Conservation (phyloP, 1,139 yeast genomes). For the Sugiyamaella japonica region DNA sequence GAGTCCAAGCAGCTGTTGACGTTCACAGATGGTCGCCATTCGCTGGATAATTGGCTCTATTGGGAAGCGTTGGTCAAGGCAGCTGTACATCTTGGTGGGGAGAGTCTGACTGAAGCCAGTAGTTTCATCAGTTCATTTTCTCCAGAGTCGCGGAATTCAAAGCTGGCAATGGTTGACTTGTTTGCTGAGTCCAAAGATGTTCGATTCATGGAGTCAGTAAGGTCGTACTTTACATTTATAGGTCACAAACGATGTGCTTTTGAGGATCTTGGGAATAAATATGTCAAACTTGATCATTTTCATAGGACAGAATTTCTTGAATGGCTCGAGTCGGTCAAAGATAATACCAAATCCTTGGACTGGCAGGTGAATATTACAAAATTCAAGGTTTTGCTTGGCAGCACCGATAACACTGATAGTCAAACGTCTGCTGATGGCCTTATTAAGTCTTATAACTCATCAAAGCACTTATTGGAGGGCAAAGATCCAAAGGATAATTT, state of each 20-base stretch:
- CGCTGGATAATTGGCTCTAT: slow-evolving; percentile 40
- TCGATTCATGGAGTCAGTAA: slow-evolving; percentile 35
- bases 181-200: slow-evolving; percentile 30
- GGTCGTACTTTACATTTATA: slow-evolving; percentile 47
- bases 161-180: slow-evolving; percentile 55
- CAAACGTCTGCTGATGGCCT: slow-evolving; percentile 30
- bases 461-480: slow-evolving; percentile 37
- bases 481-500: slow-evolving; percentile 62
- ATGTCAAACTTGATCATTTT: slow-evolving; percentile 16
- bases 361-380: slow-evolving; percentile 54
- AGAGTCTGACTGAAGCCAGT: slow-evolving; percentile 36
- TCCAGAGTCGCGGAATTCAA: slow-evolving; percentile 52
- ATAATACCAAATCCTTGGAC: slow-evolving; percentile 35
- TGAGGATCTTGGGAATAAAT: slow-evolving; percentile 48
- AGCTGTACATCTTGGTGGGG: slow-evolving; percentile 40
- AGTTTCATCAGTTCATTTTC: slow-evolving; percentile 35
- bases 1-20: slow-evolving; percentile 33
- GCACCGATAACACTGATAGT: slow-evolving; percentile 9
- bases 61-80: slow-evolving; percentile 49
- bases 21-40: slow-evolving; percentile 22
- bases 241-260: slow-evolving; percentile 61
- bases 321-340: slow-evolving; percentile 28
- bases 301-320: slow-evolving; percentile 25
- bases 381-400: slow-evolving; percentile 40
- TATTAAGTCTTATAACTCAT: slow-evolving; percentile 43